These are phyloP conservation scores for Cutaneotrichosporon cutaneum DNA, from an alignment of 1,284 basidiomycete genomes.

Conservation along the genomic window DNA sequence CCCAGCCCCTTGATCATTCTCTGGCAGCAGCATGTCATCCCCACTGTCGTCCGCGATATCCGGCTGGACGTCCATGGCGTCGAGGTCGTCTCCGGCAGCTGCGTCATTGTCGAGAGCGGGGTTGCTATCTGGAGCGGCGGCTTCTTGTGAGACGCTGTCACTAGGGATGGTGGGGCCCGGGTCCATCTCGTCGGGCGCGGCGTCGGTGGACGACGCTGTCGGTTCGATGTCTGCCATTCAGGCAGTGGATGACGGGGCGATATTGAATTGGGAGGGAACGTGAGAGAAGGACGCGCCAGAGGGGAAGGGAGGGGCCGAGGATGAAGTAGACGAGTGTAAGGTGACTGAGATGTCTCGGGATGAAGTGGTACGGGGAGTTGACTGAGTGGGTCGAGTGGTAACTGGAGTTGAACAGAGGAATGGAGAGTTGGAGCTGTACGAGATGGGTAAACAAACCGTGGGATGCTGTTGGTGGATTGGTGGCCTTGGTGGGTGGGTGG, in stretches of 20 bases:
- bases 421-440: neutral
- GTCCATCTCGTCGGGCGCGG: conserved; percentile 21
- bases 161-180: conserved; percentile 2
- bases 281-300: neutral
- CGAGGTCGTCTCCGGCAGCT: neutral
- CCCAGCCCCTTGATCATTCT: conserved; percentile 19
- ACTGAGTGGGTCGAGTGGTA: too few relatives aligned
- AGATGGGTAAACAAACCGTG: conserved; percentile 6
- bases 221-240: conserved; percentile 27
- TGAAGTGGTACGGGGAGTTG: neutral
- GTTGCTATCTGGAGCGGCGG: neutral
- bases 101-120: neutral
- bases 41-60: conserved; percentile 19
- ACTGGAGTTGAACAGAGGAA: neutral
- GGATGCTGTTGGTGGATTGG: conserved; percentile 1
- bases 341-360: neutral
- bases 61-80: conserved; percentile 21
- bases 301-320: neutral
- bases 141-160: neutral
- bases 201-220: conserved; percentile 42
- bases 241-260: neutral
- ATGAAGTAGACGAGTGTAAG: neutral
- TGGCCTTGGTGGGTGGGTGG: too few relatives aligned
- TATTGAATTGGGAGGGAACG: neutral
- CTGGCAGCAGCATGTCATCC: conserved; percentile 18